Evolutionary conservation across 768 basidiomycete genomes (phyloP).

Genomic region (Nidularia pulvinata): DNA sequence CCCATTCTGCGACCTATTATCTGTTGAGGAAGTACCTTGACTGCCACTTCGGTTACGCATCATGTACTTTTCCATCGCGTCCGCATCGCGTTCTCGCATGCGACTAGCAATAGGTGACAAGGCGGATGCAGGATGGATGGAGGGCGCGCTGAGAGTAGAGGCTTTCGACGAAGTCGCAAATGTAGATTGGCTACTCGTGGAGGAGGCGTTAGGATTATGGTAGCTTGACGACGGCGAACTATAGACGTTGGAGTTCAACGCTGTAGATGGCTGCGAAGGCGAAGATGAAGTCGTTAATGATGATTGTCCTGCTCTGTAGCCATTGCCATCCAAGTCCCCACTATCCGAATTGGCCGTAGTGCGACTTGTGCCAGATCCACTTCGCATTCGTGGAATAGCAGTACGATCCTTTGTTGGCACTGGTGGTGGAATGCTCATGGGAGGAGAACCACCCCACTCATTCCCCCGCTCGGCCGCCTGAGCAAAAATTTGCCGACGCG

Average conservation of each 20-base stretch:
- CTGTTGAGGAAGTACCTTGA: constrained; percentile 70
- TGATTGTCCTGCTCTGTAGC: constrained; percentile 43
- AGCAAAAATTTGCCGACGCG: constrained; percentile 67
- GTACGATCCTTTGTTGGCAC: constrained; percentile 45
- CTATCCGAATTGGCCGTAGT: constrained; percentile 78
- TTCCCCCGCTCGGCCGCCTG: constrained; percentile 70
- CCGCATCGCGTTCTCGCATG: constrained; percentile 83
- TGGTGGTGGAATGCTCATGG: constrained; percentile 41
- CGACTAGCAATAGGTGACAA: constrained; percentile 80
- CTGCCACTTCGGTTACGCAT: constrained; percentile 83
- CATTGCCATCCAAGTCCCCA: constrained; percentile 55
- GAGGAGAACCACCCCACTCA: constrained; percentile 51
- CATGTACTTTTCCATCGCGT: constrained; percentile 87
- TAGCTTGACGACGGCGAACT: constrained; percentile 18
- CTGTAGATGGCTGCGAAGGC: constrained; percentile 52
- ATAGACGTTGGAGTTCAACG: constrained; percentile 41
- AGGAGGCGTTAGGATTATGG: constrained; percentile 24
- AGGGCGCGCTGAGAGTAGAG: constrained; percentile 30
- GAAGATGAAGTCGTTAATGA: constrained; percentile 64
- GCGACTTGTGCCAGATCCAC: constrained; percentile 80
- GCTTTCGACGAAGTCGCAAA: constrained; percentile 32
- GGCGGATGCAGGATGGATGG: constrained; percentile 37
- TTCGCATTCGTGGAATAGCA: constrained; percentile 59
- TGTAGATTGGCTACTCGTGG: constrained; percentile 24
- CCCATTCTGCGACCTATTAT: constrained; percentile 65